Conservation (phyloP, 2,329 filamentous ascomycete species). For the Hypoxylon sp. region DNA sequence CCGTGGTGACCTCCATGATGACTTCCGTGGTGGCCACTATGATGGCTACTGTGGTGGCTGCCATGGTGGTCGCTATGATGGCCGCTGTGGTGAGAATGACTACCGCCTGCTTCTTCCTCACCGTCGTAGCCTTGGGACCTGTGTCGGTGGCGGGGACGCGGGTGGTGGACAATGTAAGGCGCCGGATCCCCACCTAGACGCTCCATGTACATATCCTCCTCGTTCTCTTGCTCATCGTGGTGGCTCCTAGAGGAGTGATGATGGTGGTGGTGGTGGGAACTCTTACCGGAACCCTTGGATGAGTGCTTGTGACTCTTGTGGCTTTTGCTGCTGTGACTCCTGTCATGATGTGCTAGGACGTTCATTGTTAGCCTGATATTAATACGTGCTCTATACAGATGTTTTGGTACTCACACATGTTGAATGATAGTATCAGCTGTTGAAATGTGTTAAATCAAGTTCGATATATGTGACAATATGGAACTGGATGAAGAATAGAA, state of each 20-base stretch:
- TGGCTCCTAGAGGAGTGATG: not conserved
- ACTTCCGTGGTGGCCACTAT: not conserved
- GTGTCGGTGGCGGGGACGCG: not conserved
- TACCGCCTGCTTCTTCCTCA: not conserved
- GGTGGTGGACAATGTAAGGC: constrained; percentile 3
- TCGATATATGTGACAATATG: not conserved
- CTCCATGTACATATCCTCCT: constrained; percentile 11
- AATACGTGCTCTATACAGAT: not conserved
- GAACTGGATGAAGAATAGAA: not conserved
- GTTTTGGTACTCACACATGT: not conserved
- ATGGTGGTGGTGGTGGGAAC: not conserved
- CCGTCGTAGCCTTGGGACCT: not conserved
- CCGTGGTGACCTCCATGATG: not conserved
- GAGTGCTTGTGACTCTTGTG: not conserved
- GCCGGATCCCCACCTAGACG: not conserved
- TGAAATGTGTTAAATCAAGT: not conserved
- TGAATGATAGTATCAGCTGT: not conserved
- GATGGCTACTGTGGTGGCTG: not conserved
- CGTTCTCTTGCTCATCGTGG: not conserved
- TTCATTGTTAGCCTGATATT: not conserved
- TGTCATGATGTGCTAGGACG: not conserved
- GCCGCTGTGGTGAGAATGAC: not conserved
- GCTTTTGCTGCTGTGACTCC: not conserved
- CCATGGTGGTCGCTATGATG: not conserved
- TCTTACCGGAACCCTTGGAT: not conserved